These are phyloP conservation scores for Diatrype stigma DNA, from an alignment of 2,329 filamentous ascomycete species.

Conservation along the genomic window DNA sequence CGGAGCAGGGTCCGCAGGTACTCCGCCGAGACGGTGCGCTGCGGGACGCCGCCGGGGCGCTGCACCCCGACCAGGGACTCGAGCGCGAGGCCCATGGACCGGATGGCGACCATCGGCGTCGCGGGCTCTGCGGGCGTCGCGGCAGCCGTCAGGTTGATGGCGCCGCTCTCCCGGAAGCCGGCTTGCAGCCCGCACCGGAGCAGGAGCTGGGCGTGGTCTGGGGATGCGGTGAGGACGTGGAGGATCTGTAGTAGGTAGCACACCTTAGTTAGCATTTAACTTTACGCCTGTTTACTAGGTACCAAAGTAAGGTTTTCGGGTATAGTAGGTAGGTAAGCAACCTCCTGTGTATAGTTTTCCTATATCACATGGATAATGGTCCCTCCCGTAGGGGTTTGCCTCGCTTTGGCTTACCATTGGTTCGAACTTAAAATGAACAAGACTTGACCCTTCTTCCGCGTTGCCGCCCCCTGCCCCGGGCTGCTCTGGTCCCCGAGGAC, in stretches of 20 bases:
- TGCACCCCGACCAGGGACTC: conserved; percentile 72
- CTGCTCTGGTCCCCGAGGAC: conserved; percentile 30
- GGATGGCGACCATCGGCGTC: conserved; percentile 75
- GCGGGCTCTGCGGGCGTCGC: conserved; percentile 30
- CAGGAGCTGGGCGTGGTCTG: conserved; percentile 68
- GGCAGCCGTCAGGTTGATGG: conserved; percentile 56
- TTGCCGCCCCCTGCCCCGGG: conserved; percentile 15
- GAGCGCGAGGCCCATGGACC: conserved; percentile 76
- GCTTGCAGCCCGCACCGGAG: conserved; percentile 72
- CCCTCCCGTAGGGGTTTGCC: too few species aligned
- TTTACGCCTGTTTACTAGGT: too few species aligned
- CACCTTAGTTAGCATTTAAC: neutral
- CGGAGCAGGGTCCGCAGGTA: conserved; percentile 65
- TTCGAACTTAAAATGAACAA: conserved; percentile 88
- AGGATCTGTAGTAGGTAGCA: conserved; percentile 61
- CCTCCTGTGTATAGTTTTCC: too few species aligned
- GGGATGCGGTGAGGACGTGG: conserved; percentile 76
- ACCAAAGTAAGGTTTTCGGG: too few species aligned
- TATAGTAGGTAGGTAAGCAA: too few species aligned
- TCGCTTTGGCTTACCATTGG: conserved; percentile 72
- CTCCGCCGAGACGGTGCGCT: conserved; percentile 55
- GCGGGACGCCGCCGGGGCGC: conserved; percentile 32
- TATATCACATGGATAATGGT: too few species aligned
- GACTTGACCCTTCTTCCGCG: conserved; percentile 32
- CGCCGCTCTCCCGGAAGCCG: conserved; percentile 87